phyloP scores from a whole-genome alignment of 352 stramenopile genomes.

The Phytopythium oedochilum region DNA sequence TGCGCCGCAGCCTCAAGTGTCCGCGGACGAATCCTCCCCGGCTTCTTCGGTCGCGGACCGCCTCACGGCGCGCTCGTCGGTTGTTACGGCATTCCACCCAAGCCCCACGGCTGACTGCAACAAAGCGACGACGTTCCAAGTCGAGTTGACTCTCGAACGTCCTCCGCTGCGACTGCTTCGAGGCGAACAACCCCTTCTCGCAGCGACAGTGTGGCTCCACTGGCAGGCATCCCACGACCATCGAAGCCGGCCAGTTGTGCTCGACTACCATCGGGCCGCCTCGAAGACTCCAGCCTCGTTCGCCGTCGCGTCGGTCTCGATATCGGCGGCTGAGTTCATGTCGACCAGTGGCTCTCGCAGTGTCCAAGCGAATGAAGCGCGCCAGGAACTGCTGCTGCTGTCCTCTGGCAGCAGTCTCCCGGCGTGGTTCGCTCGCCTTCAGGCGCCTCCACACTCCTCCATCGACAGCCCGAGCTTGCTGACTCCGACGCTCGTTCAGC shows the following conservation, averaged over 20 bases:
- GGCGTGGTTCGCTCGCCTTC: constrained; percentile 11
- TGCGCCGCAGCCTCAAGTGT: not conserved
- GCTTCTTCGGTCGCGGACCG: not conserved
- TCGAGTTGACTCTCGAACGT: not conserved
- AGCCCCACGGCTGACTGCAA: not conserved
- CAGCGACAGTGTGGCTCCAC: constrained; percentile 24
- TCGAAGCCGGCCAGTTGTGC: not conserved
- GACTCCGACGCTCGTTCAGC: constrained; percentile 16
- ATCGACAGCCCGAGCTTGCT: constrained; percentile 1
- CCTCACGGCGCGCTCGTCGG: not conserved
- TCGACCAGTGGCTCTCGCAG: not conserved
- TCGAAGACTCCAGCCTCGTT: constrained; percentile 6
- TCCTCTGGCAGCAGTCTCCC: constrained; percentile 35
- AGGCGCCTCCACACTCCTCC: not conserved
- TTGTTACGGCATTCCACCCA: not conserved
- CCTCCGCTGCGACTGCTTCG: not conserved
- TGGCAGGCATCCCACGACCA: constrained; percentile 8
- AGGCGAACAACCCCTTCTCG: constrained; percentile 1
- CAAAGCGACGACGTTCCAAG: not conserved
- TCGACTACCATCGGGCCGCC: not conserved
- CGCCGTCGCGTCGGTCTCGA: constrained; percentile 15
- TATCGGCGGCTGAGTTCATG: constrained; percentile 14
- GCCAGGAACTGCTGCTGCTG: constrained; percentile 32
- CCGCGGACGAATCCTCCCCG: not conserved
- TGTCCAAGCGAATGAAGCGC: constrained; percentile 4